Conservation (phyloP, 306 rosid genomes). For the Vicia sativa region DNA sequence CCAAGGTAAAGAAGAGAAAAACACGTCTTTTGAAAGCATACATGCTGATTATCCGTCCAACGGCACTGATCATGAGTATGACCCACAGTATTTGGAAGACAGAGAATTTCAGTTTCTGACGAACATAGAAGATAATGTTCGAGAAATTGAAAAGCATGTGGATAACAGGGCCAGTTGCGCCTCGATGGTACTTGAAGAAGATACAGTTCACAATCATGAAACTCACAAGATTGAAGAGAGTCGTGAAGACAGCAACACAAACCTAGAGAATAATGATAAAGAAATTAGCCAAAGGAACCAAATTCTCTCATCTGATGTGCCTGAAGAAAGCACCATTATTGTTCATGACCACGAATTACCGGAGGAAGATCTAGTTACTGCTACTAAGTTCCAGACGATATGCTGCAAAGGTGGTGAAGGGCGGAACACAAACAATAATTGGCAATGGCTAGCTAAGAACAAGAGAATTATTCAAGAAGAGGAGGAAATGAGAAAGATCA, state of each 20-base stretch:
- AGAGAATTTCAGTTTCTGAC: constrained; percentile 42
- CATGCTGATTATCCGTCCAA: constrained; percentile 36
- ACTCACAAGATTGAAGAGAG: constrained; percentile 34
- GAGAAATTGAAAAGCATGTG: constrained; percentile 36
- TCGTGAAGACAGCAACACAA: constrained; percentile 18
- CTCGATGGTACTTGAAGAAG: constrained; percentile 32
- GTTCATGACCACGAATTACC: constrained; percentile 23
- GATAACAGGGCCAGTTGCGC: constrained; percentile 29
- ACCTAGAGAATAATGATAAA: constrained; percentile 22
- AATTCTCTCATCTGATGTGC: constrained; percentile 18
- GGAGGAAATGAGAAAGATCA: constrained; percentile 55
- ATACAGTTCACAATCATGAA: constrained; percentile 23
- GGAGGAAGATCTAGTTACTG: constrained; percentile 37
- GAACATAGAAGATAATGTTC: constrained; percentile 36
- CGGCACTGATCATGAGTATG: constrained; percentile 38
- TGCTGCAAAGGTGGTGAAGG: constrained; percentile 37
- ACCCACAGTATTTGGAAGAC: constrained; percentile 45
- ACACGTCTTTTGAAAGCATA: constrained; percentile 32
- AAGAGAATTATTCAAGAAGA: constrained; percentile 48
- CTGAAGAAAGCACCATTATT: constrained; percentile 19
- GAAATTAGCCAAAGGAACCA: constrained; percentile 24
- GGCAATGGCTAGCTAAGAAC: constrained; percentile 46
- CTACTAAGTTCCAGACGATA: constrained; percentile 7
- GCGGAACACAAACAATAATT: constrained; percentile 28
- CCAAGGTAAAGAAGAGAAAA: constrained; percentile 24